Evolutionary conservation across 371 early-diverging fungal species (phyloP).

Genomic region (Choanephora cucurbitarum): DNA sequence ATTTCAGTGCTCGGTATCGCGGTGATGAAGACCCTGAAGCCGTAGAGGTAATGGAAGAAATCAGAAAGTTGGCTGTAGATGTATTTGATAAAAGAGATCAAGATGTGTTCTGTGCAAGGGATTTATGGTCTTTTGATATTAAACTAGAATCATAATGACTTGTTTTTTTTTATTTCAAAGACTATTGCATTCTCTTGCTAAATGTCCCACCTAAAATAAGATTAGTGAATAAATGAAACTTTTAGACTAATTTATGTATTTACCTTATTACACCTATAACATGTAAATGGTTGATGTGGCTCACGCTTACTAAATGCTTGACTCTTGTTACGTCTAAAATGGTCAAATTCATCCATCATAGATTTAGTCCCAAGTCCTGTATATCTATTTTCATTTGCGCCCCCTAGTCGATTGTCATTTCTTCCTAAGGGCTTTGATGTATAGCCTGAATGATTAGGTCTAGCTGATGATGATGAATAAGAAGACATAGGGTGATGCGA

Average conservation of each 20-base stretch:
- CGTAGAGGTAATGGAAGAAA: slow-evolving; percentile 56
- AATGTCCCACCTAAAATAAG: slow-evolving; percentile 26
- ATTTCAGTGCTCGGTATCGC: slow-evolving; percentile 61
- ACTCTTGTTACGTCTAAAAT: slow-evolving; percentile 28
- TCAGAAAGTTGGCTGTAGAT: slow-evolving; percentile 42
- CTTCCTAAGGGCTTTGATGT: too few species aligned
- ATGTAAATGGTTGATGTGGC: slow-evolving; percentile 23
- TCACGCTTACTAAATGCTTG: slow-evolving; percentile 26
- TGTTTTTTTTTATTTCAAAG: slow-evolving; percentile 7
- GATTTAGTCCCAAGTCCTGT: slow-evolving; percentile 20
- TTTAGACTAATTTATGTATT: neutral
- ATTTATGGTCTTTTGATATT: slow-evolving; percentile 47
- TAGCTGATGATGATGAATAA: too few species aligned
- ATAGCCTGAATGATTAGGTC: too few species aligned
- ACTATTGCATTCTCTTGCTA: slow-evolving; percentile 35
- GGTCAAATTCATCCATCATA: slow-evolving; percentile 24
- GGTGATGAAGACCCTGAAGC: slow-evolving; percentile 49
- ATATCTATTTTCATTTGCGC: slow-evolving; percentile 13
- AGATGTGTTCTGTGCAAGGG: slow-evolving; percentile 47
- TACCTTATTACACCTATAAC: slow-evolving; percentile 34
- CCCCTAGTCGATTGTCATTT: neutral
- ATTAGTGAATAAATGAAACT: neutral
- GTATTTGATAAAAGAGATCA: slow-evolving; percentile 39
- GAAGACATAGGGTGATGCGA: too few species aligned
- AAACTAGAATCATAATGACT: slow-evolving; percentile 12